phyloP scores from a whole-genome alignment of 2,329 filamentous ascomycete species.

The Aspergillus candidus region DNA sequence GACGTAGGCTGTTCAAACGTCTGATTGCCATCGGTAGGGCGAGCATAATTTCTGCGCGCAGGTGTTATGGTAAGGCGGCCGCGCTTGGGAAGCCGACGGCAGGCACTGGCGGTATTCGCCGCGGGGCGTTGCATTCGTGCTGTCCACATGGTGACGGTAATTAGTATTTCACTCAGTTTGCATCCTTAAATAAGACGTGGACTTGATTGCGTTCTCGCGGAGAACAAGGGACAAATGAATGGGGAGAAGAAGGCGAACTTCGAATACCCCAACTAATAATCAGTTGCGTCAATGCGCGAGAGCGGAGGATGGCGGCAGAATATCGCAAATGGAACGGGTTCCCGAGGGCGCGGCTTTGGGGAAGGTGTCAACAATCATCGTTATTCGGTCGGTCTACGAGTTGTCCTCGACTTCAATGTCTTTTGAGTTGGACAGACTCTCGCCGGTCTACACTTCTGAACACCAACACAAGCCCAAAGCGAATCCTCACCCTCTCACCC shows the following conservation, averaged over 20 bases:
- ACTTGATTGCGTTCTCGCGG: slow-evolving; percentile 2
- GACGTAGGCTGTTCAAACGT: slow-evolving; percentile 8
- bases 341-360: slow-evolving; percentile 9
- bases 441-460: too few relatives aligned
- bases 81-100: slow-evolving; percentile 17
- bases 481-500: neutral
- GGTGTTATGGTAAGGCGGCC: slow-evolving; percentile 16
- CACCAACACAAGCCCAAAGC: neutral
- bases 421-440: too few relatives aligned
- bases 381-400: too few relatives aligned
- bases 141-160: slow-evolving; percentile 22
- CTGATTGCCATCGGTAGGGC: slow-evolving; percentile 16
- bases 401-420: neutral
- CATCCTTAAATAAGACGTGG: neutral
- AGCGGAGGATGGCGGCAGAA: slow-evolving; percentile 32
- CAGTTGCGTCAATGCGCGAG: slow-evolving; percentile 22
- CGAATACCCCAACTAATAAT: slow-evolving; percentile 13
- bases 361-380: too few relatives aligned
- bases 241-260: neutral
- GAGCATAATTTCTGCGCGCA: slow-evolving; percentile 24
- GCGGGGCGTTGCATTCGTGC: slow-evolving; percentile 21
- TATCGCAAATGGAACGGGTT: slow-evolving; percentile 19
- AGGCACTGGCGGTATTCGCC: slow-evolving; percentile 16
- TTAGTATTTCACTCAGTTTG: neutral
- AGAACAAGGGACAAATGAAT: neutral